Evolutionary conservation across 352 stramenopile species (phyloP), one percentile per base, ranked within the genome.

Genomic region (Achlya hypogyna): DNA sequence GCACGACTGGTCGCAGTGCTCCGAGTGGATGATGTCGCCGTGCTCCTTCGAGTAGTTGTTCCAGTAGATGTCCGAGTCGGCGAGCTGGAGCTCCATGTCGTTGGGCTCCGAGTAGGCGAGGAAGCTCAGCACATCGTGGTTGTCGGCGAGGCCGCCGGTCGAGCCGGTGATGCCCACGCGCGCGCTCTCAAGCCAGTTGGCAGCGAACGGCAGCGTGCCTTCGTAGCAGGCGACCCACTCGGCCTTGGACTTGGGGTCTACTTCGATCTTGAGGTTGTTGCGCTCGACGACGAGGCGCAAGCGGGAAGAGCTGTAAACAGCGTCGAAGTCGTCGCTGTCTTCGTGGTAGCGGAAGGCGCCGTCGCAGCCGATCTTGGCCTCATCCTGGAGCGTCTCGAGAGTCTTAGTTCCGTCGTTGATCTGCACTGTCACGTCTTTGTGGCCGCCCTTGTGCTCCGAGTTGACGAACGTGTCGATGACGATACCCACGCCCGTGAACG

Each of bases 21-120:
- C 49, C 54, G 73, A 82, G 32, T 81, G 74, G 68, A 92, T 70
- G 51, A 92, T 72, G 23, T 75, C 75, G 28, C 76, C 68, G 53
- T 89, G 90, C 63, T 94, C 75, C 71, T 94, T 93, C 53, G 85
- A 92, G 72, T 88, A 91, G 74, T 89, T 90, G 74, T 90, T 83
- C 69, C 75, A 80, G 80, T 78, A 87, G 49, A 88, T 82, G 49
- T 89, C 79, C 20, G 78, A 74, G 69, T 95, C 84, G 12, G 78
- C 76, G 52, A 71, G n/a, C 31, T 71, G 65, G 34, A 94, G 68
- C 42, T 75, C 77, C 23, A 72, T 76, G 51, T 91, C 81, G 35
- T 88, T 72, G 25, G 74, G 34, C 52, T 89, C 68, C 59, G 88
- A 78, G 69, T 88, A 92, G 22, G 77, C 71, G 52, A 79, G 66